These are phyloP conservation scores for Pseudovirgaria hyperparasitica DNA, from an alignment of 2,329 filamentous ascomycete genomes.

Conservation along the genomic window DNA sequence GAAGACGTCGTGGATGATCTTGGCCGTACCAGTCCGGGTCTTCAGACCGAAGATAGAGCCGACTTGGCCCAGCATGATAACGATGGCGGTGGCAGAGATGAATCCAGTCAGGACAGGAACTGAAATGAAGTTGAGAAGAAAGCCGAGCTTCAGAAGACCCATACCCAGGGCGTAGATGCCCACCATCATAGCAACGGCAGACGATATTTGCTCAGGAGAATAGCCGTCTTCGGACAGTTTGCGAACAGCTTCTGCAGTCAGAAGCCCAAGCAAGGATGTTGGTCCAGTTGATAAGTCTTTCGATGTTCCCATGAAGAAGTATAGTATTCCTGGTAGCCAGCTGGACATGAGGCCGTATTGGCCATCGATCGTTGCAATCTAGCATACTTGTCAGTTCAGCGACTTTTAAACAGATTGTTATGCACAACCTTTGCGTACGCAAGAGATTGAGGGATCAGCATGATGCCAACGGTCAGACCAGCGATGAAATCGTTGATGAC, in stretches of 20 bases:
- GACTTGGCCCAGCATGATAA: conserved; percentile 53
- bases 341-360: conserved; percentile 78
- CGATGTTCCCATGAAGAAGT: conserved; percentile 84
- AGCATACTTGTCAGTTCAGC: too few relatives aligned
- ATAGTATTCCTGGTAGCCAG: conserved; percentile 88
- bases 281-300: conserved; percentile 53
- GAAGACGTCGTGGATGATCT: conserved; percentile 47
- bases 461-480: conserved; percentile 56
- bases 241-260: conserved; percentile 48
- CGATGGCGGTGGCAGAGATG: conserved; percentile 53
- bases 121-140: conserved; percentile 53
- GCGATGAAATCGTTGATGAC: conserved; percentile 48
- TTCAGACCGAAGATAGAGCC: conserved; percentile 45
- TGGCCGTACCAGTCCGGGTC: conserved; percentile 40
- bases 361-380: conserved; percentile 78
- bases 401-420: too few relatives aligned
- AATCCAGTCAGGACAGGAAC: conserved; percentile 52
- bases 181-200: conserved; percentile 50
- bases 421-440: conserved; percentile 95
- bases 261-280: conserved; percentile 50
- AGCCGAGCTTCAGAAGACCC: conserved; percentile 50
- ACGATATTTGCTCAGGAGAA: conserved; percentile 42
- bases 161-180: conserved; percentile 47
- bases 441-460: conserved; percentile 89
- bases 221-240: conserved; percentile 39